Evolutionary conservation across 805 yeast species (phyloP), one percentile per base, ranked within the genome.

Genomic region (Kluyveromyces aestuarii): DNA sequence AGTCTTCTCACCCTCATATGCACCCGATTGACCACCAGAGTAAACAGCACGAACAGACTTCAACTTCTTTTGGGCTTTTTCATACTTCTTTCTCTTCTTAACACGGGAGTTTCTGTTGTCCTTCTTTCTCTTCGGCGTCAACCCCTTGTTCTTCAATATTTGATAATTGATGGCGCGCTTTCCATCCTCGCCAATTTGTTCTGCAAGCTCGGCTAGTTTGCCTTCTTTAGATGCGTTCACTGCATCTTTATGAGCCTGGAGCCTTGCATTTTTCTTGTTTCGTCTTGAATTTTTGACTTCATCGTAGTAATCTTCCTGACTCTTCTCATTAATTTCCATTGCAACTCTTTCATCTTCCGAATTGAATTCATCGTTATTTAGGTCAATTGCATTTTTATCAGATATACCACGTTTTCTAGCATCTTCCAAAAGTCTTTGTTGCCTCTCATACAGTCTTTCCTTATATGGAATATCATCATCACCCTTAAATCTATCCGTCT

Each of bases 31-130:
- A 17, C 74, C 73, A 44, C 74, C 74, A 57, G 82, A 77, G 74
- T 84, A 89, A n/a, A 89, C 96, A 48, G 87, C 87, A 67, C 96
- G 84, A 55, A 87, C 84, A 47, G 96, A 85, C 63, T 82, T 82
- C 68, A 93, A 83, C 68, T 88, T 88, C 87, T 88, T 91, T 73
- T 88, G 82, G 27, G 99, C 99, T 66, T 79, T 76, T 55, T 88
- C 98, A 73, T 86, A 93, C 80, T 87, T 87, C 81, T 82, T 87
- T 76, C 99, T 85, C 95, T 91, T 93, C 77, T 93, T 93, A 60
- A 93, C 98, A 72, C 99, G 84, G 40, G 98, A 80, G 67, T 93
- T 93, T 70, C 97, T 80, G 74, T 86, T 81, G 55, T 87, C 96
- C 76, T 93, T 93, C 74, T 87, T 85, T 66, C 96, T 79, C 67